A percentile compares a stretch with the other conserved stretches of the same genome.
phyloP scores from a whole-genome alignment of 2,329 filamentous ascomycete genomes.

The Mariannaea sp. region DNA sequence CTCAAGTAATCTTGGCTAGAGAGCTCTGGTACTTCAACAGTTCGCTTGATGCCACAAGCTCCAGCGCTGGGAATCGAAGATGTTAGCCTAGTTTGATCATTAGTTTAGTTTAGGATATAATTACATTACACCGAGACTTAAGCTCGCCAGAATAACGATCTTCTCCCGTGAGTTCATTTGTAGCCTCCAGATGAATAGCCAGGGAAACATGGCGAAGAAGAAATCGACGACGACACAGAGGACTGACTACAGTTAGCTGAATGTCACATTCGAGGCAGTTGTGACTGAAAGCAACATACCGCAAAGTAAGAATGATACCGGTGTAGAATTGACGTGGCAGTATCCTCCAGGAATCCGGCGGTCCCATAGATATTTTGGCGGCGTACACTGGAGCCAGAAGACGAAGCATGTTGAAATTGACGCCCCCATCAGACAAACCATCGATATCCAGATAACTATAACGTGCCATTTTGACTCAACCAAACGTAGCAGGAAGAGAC shows the following conservation, averaged over 20 bases:
- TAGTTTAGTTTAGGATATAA: not conserved
- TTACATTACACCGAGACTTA: slow-evolving; percentile 50
- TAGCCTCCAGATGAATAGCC: slow-evolving; percentile 50
- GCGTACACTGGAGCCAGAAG: slow-evolving; percentile 28
- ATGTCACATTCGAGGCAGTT: not conserved
- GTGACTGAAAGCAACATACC: slow-evolving; percentile 3
- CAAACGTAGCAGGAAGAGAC: slow-evolving; percentile 46
- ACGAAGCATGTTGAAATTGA: slow-evolving; percentile 24
- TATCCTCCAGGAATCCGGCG: slow-evolving; percentile 20
- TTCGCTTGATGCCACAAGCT: slow-evolving; percentile 38
- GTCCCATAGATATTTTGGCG: slow-evolving; percentile 29
- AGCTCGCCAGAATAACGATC: slow-evolving; percentile 47
- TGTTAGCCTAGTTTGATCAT: not conserved
- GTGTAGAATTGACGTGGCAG: slow-evolving; percentile 27
- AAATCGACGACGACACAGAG: slow-evolving; percentile 44
- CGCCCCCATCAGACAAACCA: slow-evolving; percentile 30
- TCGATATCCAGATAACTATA: slow-evolving; percentile 42
- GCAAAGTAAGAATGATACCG: slow-evolving; percentile 30
- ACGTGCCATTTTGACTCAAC: slow-evolving; percentile 43
- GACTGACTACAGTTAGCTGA: slow-evolving; percentile 13
- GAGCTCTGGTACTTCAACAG: slow-evolving; percentile 38
- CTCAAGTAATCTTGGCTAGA: slow-evolving; percentile 32
- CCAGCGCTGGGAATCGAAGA: slow-evolving; percentile 28
- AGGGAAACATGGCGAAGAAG: slow-evolving; percentile 48
- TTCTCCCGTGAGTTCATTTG: slow-evolving; percentile 53